A percentile compares a stretch with the other conserved stretches of the same genome.
Conservation (phyloP, 1,139 yeast species). For the Zhuliangozyma blackwelliae region DNA sequence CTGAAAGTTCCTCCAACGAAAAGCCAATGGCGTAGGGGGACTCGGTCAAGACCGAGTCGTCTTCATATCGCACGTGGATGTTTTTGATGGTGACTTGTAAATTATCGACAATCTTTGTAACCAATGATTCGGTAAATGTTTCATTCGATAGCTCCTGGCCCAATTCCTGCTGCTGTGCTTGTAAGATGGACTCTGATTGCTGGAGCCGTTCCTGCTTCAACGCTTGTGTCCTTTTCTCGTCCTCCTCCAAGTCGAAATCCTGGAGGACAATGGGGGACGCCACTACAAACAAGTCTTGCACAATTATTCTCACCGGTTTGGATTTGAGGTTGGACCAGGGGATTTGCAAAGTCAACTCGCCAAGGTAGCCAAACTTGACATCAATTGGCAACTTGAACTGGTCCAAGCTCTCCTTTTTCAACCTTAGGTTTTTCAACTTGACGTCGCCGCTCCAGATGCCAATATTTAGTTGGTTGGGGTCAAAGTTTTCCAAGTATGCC, state of each 20-base stretch:
- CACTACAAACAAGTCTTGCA: slow-evolving; percentile 81
- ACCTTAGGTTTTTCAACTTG: slow-evolving; percentile 66
- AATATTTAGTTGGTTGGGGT: slow-evolving; percentile 87
- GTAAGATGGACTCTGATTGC: slow-evolving; percentile 58
- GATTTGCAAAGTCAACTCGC: slow-evolving; percentile 82
- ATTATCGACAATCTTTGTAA: slow-evolving; percentile 89
- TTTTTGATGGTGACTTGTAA: slow-evolving; percentile 89
- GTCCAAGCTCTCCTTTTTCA: slow-evolving; percentile 83
- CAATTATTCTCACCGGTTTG: slow-evolving; percentile 86
- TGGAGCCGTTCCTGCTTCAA: slow-evolving; percentile 66
- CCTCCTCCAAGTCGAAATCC: slow-evolving; percentile 62
- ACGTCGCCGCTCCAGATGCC: slow-evolving; percentile 99
- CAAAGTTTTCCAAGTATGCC: slow-evolving; percentile 87
- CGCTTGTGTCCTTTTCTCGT: slow-evolving; percentile 56
- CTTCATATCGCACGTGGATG: slow-evolving; percentile 91
- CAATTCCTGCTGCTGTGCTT: slow-evolving; percentile 35
- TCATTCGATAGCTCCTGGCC: slow-evolving; percentile 54
- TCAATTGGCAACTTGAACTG: slow-evolving; percentile 80
- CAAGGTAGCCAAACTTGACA: slow-evolving; percentile 88
- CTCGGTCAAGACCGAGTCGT: slow-evolving; percentile 60
- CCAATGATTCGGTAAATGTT: slow-evolving; percentile 79
- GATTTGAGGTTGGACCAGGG: slow-evolving; percentile 96
- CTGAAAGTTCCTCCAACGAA: slow-evolving; percentile 81
- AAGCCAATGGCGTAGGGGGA: slow-evolving; percentile 80
- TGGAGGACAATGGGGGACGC: slow-evolving; percentile 65